Conservation (phyloP, 345 rosid genomes). For the Hibiscus syriacus region DNA sequence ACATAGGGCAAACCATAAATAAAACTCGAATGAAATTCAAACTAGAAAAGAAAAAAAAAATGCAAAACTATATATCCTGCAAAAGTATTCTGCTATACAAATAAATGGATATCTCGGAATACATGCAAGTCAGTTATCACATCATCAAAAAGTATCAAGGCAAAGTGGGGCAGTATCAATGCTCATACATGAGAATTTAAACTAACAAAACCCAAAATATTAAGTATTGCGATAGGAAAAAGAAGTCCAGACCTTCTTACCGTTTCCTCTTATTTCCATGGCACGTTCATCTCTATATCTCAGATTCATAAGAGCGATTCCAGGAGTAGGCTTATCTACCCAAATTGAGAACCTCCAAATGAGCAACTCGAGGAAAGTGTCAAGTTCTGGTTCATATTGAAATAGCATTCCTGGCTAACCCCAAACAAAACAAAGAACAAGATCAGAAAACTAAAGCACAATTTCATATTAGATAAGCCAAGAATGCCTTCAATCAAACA, state of each 20-base stretch:
- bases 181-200: neutral
- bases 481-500: neutral
- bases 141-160: neutral
- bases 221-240: too few species aligned
- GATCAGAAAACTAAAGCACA: slow-evolving; percentile 11
- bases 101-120: too few species aligned
- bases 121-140: too few species aligned
- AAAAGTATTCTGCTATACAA: too few species aligned
- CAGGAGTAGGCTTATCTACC: slow-evolving; percentile 98
- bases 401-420: slow-evolving; percentile 97
- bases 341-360: too few species aligned
- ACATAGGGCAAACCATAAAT: too few species aligned
- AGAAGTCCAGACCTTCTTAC: too few species aligned
- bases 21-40: too few species aligned
- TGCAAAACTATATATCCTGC: too few species aligned
- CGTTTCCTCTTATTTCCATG: slow-evolving; percentile 33
- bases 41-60: too few species aligned
- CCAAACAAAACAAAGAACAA: slow-evolving; percentile 31
- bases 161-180: neutral
- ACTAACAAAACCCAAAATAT: too few species aligned
- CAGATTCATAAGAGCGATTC: slow-evolving; percentile 86
- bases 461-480: neutral
- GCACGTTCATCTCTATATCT: slow-evolving; percentile 84
- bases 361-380: too few species aligned
- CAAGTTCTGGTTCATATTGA: slow-evolving; percentile 97